Evolutionary conservation across 139 green algal species (phyloP).

Genomic region (Ulvella scutata): DNA sequence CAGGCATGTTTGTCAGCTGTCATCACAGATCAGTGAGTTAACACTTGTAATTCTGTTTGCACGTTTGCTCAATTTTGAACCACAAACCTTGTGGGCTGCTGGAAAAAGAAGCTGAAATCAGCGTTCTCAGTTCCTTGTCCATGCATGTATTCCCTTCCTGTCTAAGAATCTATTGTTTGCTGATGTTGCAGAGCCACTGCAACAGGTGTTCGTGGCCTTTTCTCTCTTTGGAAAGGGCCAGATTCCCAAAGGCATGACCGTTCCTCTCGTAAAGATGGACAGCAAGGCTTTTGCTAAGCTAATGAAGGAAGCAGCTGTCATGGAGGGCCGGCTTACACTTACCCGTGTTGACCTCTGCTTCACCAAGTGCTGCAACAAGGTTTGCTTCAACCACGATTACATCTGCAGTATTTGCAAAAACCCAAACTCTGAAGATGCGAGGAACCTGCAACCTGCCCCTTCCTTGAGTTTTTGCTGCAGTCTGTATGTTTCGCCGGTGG

Average conservation of each 20-base stretch:
- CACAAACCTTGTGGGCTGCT: no score
- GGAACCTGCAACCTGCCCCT: neutral
- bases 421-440: neutral
- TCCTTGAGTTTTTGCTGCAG: neutral
- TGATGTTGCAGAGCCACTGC: neutral
- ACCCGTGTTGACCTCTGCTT: neutral
- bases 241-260: neutral
- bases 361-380: neutral
- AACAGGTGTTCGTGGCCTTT: neutral
- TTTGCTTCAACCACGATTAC: neutral
- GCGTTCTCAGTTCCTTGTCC: no score
- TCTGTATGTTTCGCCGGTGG: neutral
- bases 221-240: neutral
- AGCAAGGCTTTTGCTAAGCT: slow-evolving; percentile 1
- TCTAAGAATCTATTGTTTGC: no score
- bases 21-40: no score
- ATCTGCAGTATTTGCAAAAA: neutral
- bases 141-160: no score
- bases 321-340: neutral
- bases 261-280: neutral
- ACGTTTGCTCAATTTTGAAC: no score
- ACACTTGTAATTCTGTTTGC: no score
- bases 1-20: no score
- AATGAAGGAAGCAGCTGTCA: neutral
- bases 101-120: no score